Evolutionary conservation across 306 rosid species (phyloP).

Genomic region (Lagenaria siceraria): DNA sequence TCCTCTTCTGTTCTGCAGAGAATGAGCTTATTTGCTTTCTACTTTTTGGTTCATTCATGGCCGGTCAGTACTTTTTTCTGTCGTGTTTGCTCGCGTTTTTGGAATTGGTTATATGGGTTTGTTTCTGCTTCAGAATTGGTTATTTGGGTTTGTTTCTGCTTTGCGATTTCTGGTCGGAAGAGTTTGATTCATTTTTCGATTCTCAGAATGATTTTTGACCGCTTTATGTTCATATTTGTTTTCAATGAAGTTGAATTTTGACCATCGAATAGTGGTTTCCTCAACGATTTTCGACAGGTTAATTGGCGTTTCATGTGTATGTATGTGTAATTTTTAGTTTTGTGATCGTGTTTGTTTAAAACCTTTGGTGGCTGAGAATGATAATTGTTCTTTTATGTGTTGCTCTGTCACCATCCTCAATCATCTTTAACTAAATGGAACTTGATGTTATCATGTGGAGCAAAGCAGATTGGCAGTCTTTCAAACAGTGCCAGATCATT

Average conservation of each 20-base stretch:
- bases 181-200: neutral
- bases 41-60: neutral
- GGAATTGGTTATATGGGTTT: neutral
- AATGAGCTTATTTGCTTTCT: neutral
- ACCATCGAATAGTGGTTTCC: neutral
- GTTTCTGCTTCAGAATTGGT: neutral
- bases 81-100: neutral
- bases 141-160: too few relatives aligned
- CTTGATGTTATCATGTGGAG: conserved; percentile 12
- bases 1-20: neutral
- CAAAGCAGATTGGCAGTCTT: conserved; percentile 60
- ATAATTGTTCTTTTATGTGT: neutral
- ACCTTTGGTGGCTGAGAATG: neutral
- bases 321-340: neutral
- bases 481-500: conserved; percentile 75
- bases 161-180: neutral
- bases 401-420: neutral
- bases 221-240: neutral
- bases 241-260: neutral
- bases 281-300: neutral
- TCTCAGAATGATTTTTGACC: neutral
- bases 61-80: neutral
- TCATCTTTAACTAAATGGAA: too few relatives aligned
- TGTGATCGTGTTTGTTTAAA: neutral
- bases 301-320: neutral